Evolutionary conservation across 139 green algal species (phyloP).

Genomic region (Haematococcus lacustris): DNA sequence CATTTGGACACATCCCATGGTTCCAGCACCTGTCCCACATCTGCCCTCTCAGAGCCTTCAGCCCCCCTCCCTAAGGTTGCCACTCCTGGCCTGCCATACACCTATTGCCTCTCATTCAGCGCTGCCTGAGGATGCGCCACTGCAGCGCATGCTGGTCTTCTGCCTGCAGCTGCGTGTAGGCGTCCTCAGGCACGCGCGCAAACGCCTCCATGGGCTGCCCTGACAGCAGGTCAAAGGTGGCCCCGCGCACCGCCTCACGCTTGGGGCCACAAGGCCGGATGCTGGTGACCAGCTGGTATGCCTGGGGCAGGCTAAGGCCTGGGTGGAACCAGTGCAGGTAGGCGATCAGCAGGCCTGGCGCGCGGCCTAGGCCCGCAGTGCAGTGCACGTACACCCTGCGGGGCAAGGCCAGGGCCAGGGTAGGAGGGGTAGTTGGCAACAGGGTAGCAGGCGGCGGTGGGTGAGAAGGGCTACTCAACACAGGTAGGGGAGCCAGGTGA

Average conservation of each 20-base stretch:
- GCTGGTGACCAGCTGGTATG: slow-evolving; percentile 62
- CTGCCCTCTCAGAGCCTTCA: too few relatives aligned
- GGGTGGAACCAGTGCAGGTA: slow-evolving; percentile 28
- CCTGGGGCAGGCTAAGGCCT: slow-evolving; percentile 41
- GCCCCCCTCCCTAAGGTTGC: too few relatives aligned
- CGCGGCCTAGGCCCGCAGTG: slow-evolving; percentile 65
- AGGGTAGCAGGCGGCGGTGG: too few relatives aligned
- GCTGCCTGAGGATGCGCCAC: too few relatives aligned
- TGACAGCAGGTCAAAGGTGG: not conserved
- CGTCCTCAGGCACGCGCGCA: not conserved
- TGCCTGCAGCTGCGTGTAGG: not conserved
- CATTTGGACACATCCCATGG: too few relatives aligned
- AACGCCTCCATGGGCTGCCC: not conserved
- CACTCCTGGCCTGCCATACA: too few relatives aligned
- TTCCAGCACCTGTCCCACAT: too few relatives aligned
- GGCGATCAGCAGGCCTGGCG: slow-evolving; percentile 66
- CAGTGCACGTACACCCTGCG: slow-evolving; percentile 72
- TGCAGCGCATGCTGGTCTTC: not conserved
- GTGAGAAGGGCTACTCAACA: too few relatives aligned
- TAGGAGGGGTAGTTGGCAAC: too few relatives aligned
- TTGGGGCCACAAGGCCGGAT: slow-evolving; percentile 79
- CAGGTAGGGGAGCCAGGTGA: too few relatives aligned
- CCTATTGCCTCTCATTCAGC: too few relatives aligned
- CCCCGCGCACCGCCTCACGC: slow-evolving; percentile 52
- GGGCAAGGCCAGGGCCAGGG: slow-evolving; percentile 1